phyloP scores from a whole-genome alignment of 2,329 filamentous ascomycete species.

The Trichoderma sp. region DNA sequence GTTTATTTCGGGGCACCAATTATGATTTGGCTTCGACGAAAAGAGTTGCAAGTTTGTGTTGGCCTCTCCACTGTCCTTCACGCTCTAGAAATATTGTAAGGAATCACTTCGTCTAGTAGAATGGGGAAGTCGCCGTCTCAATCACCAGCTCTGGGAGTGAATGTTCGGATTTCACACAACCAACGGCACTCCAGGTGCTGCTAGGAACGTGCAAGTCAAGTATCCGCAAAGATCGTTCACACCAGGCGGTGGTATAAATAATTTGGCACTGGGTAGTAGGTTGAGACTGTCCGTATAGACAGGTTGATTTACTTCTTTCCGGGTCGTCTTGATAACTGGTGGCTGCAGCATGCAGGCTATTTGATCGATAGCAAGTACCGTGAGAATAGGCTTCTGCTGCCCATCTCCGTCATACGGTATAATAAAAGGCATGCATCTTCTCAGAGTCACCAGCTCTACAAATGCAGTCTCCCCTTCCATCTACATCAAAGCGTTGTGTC shows the following conservation, averaged over 20 bases:
- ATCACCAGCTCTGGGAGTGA: too few relatives aligned
- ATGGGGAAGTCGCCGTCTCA: too few relatives aligned
- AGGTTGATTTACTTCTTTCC: neutral
- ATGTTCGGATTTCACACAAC: too few relatives aligned
- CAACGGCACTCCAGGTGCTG: neutral
- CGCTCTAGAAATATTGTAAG: too few relatives aligned
- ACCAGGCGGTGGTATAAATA: neutral
- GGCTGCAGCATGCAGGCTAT: neutral
- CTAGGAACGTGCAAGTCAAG: neutral
- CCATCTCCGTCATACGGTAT: too few relatives aligned
- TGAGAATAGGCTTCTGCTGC: neutral
- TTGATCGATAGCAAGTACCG: neutral
- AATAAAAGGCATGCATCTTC: too few relatives aligned
- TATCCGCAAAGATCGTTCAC: neutral
- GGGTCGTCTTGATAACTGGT: neutral
- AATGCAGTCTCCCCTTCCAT: neutral
- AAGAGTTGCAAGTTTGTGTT: too few relatives aligned
- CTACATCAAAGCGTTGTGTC: neutral
- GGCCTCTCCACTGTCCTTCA: too few relatives aligned
- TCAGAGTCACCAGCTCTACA: neutral
- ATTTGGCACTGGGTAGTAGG: neutral
- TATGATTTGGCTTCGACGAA: too few relatives aligned
- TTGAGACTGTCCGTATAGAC: neutral
- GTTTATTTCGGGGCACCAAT: too few relatives aligned
- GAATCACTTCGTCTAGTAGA: too few relatives aligned